Base-by-base conservation (phyloP, 192 early-diverging fungal species). In the Podila minutissima region DNA sequence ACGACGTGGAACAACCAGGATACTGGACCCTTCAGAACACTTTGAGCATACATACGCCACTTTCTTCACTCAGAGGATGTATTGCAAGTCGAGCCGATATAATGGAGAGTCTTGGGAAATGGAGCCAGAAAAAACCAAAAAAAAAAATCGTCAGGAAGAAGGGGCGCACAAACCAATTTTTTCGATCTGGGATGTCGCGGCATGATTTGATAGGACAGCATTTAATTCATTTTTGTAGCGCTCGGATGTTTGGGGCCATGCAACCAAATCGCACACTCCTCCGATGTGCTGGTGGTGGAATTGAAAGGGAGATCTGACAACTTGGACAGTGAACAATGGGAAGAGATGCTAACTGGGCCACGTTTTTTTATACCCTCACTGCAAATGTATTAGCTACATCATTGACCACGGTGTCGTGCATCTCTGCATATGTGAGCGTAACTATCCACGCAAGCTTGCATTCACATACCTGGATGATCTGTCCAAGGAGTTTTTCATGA, bases 401-500 rank as follows among this genome's bases (percentile, higher is more conserved):
- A 96, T 99, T 62, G 95, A 97, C 73, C 91, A 92, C 75, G 94
- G 96, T 55, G 94, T 99, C 8, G 96, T 94, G 82, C 98, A 97
- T 74, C 89, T 99, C 62, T 94, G 92, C 83, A 94, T 99, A 73
- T 97, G 96, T 83, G 97, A 99, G 63, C 88, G 90, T 69, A 90
- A 92, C 11, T 99, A 97, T 74, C 97, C 97, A 33, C 90, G 92
- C 60, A 94, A 95, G 77, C 88, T 97, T 28, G 97, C 97, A 1
- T 99, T 99, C 75, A 94, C 91, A 69, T 99, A 97, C 66, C 86
- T 99, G 70, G 96, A 98, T 74, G 97, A 99, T 81, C 86, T 99
- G 49, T 92, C 95, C 66, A 93, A 93, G 59, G 97, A 99, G 86
- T 99, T 99, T 84, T 89, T 93, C 61, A 90, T 92, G 86, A 93